Percentiles rank a stretch among this genome's conserved stretches.
Conservation (phyloP, 2,329 filamentous ascomycete genomes). For the Colletotrichum zoysiae region DNA sequence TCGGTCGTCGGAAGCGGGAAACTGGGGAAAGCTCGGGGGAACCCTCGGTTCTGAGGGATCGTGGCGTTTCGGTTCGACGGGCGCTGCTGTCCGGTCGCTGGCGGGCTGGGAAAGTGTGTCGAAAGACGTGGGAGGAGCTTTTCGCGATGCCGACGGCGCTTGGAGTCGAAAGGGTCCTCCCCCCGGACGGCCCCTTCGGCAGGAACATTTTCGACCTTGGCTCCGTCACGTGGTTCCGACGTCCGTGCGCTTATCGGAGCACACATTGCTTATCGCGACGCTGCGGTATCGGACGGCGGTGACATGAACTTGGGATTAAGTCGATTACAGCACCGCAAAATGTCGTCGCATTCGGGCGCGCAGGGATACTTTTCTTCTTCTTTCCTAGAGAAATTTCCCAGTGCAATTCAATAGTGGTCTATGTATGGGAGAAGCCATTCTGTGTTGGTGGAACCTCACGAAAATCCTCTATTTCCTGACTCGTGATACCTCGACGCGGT, state of each 20-base stretch:
- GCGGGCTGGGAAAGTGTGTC: background rate
- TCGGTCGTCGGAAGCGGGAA: background rate
- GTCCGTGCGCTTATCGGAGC: slow-evolving; percentile 12
- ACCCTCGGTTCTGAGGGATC: background rate
- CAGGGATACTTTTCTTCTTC: background rate
- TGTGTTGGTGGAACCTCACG: background rate
- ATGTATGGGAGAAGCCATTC: background rate
- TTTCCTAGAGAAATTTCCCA: background rate
- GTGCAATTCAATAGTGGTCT: background rate
- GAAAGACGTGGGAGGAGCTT: slow-evolving; percentile 3
- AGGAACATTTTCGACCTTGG: slow-evolving; percentile 27
- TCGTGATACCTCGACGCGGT: no score
- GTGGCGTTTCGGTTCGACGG: background rate
- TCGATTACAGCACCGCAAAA: background rate
- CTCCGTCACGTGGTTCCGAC: background rate
- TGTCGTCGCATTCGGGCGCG: background rate
- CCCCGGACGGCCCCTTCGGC: slow-evolving; percentile 18
- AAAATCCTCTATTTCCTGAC: background rate
- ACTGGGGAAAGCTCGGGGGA: background rate
- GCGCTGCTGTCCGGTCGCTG: background rate
- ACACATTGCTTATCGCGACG: background rate
- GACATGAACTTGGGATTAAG: background rate
- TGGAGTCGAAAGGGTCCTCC: slow-evolving; percentile 11
- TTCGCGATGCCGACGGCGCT: slow-evolving; percentile 6
- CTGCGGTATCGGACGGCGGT: slow-evolving; percentile 17